phyloP scores from a whole-genome alignment of 352 stramenopile species.

The Thraustochytrium sp. region DNA sequence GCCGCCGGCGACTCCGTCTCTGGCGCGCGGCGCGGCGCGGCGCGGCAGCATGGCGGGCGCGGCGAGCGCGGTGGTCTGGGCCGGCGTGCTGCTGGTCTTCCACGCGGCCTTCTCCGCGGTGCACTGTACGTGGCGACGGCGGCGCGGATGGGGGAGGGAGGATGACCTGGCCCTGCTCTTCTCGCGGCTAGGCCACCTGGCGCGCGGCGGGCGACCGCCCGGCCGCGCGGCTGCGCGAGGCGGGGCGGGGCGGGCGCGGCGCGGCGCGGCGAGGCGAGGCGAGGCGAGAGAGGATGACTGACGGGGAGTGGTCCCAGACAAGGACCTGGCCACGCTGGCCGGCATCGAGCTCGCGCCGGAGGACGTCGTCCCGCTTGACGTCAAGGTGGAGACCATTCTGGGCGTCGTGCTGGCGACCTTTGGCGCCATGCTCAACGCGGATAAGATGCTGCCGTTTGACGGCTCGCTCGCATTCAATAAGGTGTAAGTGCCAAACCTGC shows the following conservation, averaged over 20 bases:
- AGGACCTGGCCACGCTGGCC: conserved; percentile 5
- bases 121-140: conserved; percentile 23
- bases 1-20: background rate
- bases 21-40: too few relatives aligned
- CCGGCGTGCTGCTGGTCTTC: background rate
- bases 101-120: conserved; percentile 39
- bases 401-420: conserved; percentile 3
- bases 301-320: background rate
- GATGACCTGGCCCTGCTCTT: too few relatives aligned
- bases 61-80: background rate
- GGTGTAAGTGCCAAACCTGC: background rate
- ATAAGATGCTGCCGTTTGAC: conserved; percentile 22
- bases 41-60: background rate
- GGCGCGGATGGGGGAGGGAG: too few relatives aligned
- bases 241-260: too few relatives aligned
- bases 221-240: too few relatives aligned
- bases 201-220: too few relatives aligned
- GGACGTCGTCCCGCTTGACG: background rate
- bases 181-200: background rate
- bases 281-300: background rate
- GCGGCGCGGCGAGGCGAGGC: too few relatives aligned
- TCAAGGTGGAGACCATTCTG: conserved; percentile 26
- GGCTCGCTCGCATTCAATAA: conserved; percentile 3
- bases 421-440: conserved; percentile 10
- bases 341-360: conserved; percentile 23